Evolutionary conservation across 495 filamentous ascomycete species (phyloP).

Genomic region (Xylaria acuta): DNA sequence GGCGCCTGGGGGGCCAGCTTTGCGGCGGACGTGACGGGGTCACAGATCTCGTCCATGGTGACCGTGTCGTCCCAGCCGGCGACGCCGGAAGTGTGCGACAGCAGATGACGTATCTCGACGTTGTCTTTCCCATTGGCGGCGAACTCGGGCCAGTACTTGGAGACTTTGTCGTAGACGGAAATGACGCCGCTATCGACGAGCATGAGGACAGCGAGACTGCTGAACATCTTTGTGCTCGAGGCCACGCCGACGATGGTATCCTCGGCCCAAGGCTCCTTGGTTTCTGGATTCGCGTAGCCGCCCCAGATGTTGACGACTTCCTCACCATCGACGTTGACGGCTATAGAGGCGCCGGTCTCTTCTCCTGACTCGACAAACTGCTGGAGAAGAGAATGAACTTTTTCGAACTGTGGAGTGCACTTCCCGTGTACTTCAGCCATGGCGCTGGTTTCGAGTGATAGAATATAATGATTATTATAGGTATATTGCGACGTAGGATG

Average conservation of each 20-base stretch:
- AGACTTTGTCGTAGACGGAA: slow-evolving; percentile 45
- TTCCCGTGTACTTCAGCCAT: slow-evolving; percentile 47
- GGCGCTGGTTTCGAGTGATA: not conserved
- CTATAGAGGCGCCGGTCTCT: slow-evolving; percentile 53
- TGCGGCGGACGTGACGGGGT: slow-evolving; percentile 37
- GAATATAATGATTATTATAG: not conserved
- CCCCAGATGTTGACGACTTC: slow-evolving; percentile 57
- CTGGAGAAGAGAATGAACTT: slow-evolving; percentile 43
- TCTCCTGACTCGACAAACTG: slow-evolving; percentile 31
- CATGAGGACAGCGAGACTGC: slow-evolving; percentile 44
- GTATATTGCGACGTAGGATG: not conserved
- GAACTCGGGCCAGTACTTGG: slow-evolving; percentile 57
- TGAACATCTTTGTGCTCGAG: slow-evolving; percentile 51
- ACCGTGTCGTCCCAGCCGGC: slow-evolving; percentile 44
- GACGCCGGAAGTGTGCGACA: slow-evolving; percentile 46
- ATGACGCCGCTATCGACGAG: slow-evolving; percentile 51
- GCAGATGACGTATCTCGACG: slow-evolving; percentile 49
- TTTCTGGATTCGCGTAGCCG: slow-evolving; percentile 42
- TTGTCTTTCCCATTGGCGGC: slow-evolving; percentile 49
- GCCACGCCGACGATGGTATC: slow-evolving; percentile 51
- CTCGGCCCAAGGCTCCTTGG: slow-evolving; percentile 44
- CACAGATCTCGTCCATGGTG: slow-evolving; percentile 39
- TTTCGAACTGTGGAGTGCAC: slow-evolving; percentile 46
- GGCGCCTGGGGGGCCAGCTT: slow-evolving; percentile 49
- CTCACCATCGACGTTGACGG: slow-evolving; percentile 50